These are phyloP conservation scores for Chaetomium cochliodes DNA, from an alignment of 495 filamentous ascomycete genomes.

Conservation along the genomic window DNA sequence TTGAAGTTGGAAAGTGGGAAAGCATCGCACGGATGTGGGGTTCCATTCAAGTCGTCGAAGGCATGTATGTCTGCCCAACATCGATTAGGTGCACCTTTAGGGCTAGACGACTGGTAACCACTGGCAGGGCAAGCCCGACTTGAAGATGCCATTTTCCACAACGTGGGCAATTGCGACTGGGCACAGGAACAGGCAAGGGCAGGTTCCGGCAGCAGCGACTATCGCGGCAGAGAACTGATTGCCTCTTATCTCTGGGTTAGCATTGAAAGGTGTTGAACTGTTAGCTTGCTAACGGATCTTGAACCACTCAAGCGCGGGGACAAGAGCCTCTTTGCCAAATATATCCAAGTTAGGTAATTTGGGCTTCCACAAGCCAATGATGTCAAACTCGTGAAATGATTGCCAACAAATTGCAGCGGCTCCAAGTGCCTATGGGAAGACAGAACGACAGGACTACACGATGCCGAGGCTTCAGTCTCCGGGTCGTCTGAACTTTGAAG, in stretches of 20 bases:
- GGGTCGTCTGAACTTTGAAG: too few relatives aligned
- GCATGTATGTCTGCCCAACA: conserved; percentile 17
- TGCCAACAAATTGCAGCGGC: too few relatives aligned
- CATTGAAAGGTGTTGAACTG: neutral
- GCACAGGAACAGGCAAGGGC: neutral
- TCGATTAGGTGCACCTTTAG: neutral
- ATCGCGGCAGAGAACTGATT: neutral
- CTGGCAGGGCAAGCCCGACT: neutral
- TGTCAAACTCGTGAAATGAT: too few relatives aligned
- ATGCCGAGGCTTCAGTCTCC: too few relatives aligned
- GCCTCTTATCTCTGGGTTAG: neutral
- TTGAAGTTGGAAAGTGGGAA: neutral
- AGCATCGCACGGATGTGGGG: too few relatives aligned
- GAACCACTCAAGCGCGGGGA: neutral
- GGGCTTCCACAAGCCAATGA: too few relatives aligned
- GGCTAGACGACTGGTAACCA: neutral
- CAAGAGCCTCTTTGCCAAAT: too few relatives aligned
- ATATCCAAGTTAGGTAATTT: too few relatives aligned
- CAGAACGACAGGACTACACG: too few relatives aligned
- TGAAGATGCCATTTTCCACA: neutral
- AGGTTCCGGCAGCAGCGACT: neutral
- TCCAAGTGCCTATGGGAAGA: too few relatives aligned
- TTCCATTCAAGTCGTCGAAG: neutral
- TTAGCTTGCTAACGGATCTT: neutral
- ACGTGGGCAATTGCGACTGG: conserved; percentile 11